These are phyloP conservation scores for Penicillium decumbens DNA, from an alignment of 2,329 filamentous ascomycete species.

Conservation along the genomic window DNA sequence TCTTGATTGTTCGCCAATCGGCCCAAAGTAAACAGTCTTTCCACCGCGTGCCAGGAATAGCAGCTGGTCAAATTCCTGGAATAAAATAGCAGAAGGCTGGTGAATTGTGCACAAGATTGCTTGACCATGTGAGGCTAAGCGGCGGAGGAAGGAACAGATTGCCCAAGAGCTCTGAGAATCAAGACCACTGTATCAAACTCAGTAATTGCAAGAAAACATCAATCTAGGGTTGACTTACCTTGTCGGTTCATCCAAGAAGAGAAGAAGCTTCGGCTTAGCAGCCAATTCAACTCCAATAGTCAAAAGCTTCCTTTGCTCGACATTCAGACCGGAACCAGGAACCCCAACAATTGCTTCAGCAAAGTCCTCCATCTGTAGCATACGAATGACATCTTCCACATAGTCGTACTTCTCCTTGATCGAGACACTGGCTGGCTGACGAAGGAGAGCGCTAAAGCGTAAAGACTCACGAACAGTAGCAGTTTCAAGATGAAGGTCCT, in stretches of 20 bases:
- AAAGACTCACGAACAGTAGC: slow-evolving; percentile 83
- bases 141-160: slow-evolving; percentile 77
- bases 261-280: slow-evolving; percentile 76
- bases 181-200: slow-evolving; percentile 57
- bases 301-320: slow-evolving; percentile 64
- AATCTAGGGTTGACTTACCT: slow-evolving; percentile 35
- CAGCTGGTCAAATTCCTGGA: slow-evolving; percentile 69
- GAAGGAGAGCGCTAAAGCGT: slow-evolving; percentile 75
- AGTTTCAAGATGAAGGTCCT: slow-evolving; percentile 79
- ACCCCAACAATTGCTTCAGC: slow-evolving; percentile 84
- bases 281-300: slow-evolving; percentile 92
- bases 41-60: slow-evolving; percentile 61
- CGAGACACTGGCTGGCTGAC: slow-evolving; percentile 70
- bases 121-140: slow-evolving; percentile 78
- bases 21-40: slow-evolving; percentile 63
- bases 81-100: slow-evolving; percentile 84
- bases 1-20: slow-evolving; percentile 56
- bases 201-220: not conserved
- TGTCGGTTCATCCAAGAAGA: slow-evolving; percentile 90
- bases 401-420: slow-evolving; percentile 73
- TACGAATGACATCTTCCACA: slow-evolving; percentile 79
- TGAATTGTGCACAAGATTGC: slow-evolving; percentile 91
- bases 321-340: slow-evolving; percentile 67
- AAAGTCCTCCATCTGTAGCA: slow-evolving; percentile 83
- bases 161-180: slow-evolving; percentile 89